phyloP scores from a whole-genome alignment of 2,329 filamentous ascomycete species.

The Emmonsiellopsis sp. region DNA sequence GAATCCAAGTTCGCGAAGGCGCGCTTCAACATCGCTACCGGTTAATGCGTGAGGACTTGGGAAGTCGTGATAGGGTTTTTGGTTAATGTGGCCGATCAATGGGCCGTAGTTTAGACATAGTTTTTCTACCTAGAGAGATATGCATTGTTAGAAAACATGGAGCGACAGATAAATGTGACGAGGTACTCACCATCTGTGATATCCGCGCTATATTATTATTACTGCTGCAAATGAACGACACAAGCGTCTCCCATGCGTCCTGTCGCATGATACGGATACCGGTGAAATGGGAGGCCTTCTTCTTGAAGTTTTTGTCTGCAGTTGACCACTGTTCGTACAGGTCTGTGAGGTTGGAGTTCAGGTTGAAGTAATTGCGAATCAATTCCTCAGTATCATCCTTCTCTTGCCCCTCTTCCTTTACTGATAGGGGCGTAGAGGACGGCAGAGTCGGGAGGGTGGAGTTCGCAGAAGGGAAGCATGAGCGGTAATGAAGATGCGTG shows the following conservation, averaged over 20 bases:
- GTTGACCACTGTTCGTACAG: conserved; percentile 84
- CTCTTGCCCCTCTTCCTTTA: conserved; percentile 17
- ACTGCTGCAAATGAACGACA: conserved; percentile 96
- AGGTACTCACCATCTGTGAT: conserved; percentile 67
- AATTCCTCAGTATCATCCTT: conserved; percentile 66
- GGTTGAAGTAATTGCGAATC: conserved; percentile 77
- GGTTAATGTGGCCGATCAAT: conserved; percentile 60
- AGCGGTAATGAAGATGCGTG: conserved; percentile 68
- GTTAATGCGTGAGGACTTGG: conserved; percentile 67
- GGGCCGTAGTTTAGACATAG: conserved; percentile 79
- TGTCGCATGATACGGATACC: conserved; percentile 89
- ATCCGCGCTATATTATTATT: conserved; percentile 98
- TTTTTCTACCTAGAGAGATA: conserved; percentile 58
- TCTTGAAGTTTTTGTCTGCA: conserved; percentile 78
- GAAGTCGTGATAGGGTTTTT: conserved; percentile 76
- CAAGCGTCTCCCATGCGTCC: conserved; percentile 88
- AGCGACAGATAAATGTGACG: background rate
- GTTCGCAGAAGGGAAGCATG: conserved; percentile 44
- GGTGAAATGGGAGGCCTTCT: conserved; percentile 75
- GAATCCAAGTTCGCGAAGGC: conserved; percentile 76
- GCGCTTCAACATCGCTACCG: conserved; percentile 64
- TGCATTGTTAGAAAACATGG: conserved; percentile 1
- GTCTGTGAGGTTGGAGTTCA: conserved; percentile 62
- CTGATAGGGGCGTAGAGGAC: conserved; percentile 25
- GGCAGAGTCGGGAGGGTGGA: conserved; percentile 30